Evolutionary conservation across 495 filamentous ascomycete species (phyloP), one percentile per base, ranked within the genome.

Genomic region (Rusavskia elegans): DNA sequence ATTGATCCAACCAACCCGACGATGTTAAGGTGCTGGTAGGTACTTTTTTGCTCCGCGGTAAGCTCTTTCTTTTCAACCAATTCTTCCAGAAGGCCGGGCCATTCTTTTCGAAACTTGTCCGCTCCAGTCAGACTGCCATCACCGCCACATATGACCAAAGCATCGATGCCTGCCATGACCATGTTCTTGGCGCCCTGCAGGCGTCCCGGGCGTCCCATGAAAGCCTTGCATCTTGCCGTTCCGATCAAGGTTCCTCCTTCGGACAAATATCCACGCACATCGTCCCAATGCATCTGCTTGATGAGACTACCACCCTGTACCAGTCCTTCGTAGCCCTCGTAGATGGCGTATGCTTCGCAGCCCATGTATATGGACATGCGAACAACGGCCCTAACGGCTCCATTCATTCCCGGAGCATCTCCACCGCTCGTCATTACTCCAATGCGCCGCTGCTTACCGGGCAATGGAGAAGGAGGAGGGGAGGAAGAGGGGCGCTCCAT

Each of bases 321-420:
- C 44, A 99, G 75, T 27, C 93, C 93, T 59, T 96, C 86, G 70
- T 97, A 99, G 46, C 93, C 93, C 68, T 99, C 93, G 66, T 85
- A 89, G 59, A 99, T 76, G 59, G 81, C 87, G 60, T 82, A 99
- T 49, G 87, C 77, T 54, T 93, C 86, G 67, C 92, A 96, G 45
- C 81, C 84, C 57, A 81, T 74, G 63, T 87, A 80, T 56, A 97
- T 86, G 27, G 86, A 77, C 82, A 87, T 96, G 44, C 93, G 82
- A 53, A 99, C 87, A 36, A 96, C 89, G 39, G 93, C 93, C 42
- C 93, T 78, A 10, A 96, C 89, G 21, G 85, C 87, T 42, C 84
- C 88, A 65, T 95, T 97, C 93, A 99, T 99, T 59, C 93, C 93
- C 5, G 93, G 92, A 38, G 90, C 87, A 73, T 99, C 93, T 59